A percentile compares a stretch with the other conserved stretches of the same genome.
Evolutionary conservation across 2,329 filamentous ascomycete species (phyloP).

Genomic region (Fusarium aywerte): DNA sequence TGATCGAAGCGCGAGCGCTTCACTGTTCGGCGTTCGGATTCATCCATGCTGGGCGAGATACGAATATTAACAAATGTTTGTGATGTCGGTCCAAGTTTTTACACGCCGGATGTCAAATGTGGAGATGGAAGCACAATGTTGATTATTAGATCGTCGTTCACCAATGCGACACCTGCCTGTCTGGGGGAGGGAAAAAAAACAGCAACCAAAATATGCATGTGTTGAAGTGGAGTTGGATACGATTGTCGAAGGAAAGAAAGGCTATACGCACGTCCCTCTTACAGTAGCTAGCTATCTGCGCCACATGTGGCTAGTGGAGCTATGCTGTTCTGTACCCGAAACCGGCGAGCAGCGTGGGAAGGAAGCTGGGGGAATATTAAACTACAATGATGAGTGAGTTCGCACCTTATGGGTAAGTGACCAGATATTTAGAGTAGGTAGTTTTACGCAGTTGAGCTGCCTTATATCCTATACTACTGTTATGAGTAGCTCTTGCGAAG

Average conservation of each 20-base stretch:
- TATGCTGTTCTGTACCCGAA: not conserved
- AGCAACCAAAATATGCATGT: constrained; percentile 28
- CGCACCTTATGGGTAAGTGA: not conserved
- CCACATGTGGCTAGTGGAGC: constrained; percentile 31
- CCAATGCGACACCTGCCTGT: constrained; percentile 4
- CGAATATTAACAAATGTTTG: constrained; percentile 3
- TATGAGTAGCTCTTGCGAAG: not conserved
- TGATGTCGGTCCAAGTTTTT: not conserved
- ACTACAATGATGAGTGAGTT: not conserved
- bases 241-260: constrained; percentile 29
- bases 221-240: constrained; percentile 35
- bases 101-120: not conserved
- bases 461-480: not conserved
- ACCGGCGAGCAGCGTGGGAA: constrained; percentile 16
- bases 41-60: constrained; percentile 65
- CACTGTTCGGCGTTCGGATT: constrained; percentile 74
- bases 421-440: too few relatives aligned
- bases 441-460: not conserved
- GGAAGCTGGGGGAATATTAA: not conserved
- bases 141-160: not conserved
- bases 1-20: constrained; percentile 97
- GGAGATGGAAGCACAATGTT: not conserved
- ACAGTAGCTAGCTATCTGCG: constrained; percentile 16
- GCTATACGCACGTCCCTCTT: constrained; percentile 16
- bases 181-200: constrained; percentile 16